These are phyloP conservation scores for Vickermania ingenoplastis DNA, from an alignment of 208 protist species.

Conservation along the genomic window DNA sequence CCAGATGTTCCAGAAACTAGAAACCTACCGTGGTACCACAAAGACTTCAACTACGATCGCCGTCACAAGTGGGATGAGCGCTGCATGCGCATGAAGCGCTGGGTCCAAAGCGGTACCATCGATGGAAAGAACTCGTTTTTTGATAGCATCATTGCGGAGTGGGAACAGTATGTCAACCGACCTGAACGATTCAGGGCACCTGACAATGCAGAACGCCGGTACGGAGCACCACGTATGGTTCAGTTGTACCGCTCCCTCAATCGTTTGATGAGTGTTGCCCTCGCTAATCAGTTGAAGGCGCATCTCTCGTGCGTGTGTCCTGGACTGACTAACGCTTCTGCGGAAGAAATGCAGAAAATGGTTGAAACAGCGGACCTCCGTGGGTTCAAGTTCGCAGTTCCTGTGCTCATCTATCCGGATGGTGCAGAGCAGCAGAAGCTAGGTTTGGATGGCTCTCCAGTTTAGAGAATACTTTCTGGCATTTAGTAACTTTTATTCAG, in stretches of 20 bases:
- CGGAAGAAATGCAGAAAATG: constrained; percentile 41
- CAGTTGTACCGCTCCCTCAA: constrained; percentile 80
- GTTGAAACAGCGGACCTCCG: constrained; percentile 39
- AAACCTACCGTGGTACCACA: constrained; percentile 82
- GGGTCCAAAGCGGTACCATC: constrained; percentile 84
- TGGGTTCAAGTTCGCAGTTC: constrained; percentile 60
- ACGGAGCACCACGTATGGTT: constrained; percentile 78
- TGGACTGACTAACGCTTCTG: constrained; percentile 26
- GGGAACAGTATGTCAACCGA: constrained; percentile 88
- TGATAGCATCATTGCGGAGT: constrained; percentile 78
- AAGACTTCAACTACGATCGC: constrained; percentile 84
- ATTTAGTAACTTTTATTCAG: constrained; percentile 8
- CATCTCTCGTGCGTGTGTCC: constrained; percentile 13
- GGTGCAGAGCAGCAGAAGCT: constrained; percentile 35
- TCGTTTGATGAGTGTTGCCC: constrained; percentile 75
- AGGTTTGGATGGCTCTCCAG: constrained; percentile 33
- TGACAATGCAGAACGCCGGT: constrained; percentile 71
- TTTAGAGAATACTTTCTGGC: background rate
- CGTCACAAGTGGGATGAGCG: constrained; percentile 88
- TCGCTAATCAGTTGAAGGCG: constrained; percentile 46
- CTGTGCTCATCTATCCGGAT: constrained; percentile 78
- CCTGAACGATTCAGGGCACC: constrained; percentile 68
- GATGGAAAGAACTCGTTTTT: constrained; percentile 75
- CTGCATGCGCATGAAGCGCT: constrained; percentile 88
- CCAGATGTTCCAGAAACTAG: constrained; percentile 77